Conservation (phyloP, 805 yeast species). For the Suhomyces vadensis region DNA sequence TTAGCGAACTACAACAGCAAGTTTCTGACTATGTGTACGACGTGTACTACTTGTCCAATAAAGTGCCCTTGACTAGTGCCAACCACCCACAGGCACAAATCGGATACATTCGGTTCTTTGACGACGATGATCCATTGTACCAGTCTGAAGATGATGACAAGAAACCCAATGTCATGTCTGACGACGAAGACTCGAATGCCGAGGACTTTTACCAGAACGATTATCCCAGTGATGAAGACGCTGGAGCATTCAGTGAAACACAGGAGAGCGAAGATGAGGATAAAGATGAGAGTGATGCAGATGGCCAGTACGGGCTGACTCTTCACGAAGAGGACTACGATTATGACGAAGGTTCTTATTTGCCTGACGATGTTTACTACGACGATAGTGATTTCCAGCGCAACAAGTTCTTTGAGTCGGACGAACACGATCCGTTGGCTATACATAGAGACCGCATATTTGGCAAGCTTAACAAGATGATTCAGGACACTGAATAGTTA, state of each 20-base stretch:
- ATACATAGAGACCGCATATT: constrained; percentile 64
- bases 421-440: constrained; percentile 61
- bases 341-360: constrained; percentile 8
- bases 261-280: constrained; percentile 27
- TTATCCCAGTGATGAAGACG: constrained; percentile 93
- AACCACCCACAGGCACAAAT: constrained; percentile 49
- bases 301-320: constrained; percentile 2
- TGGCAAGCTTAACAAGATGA: constrained; percentile 56
- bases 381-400: constrained; percentile 33
- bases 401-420: constrained; percentile 56
- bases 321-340: constrained; percentile 11
- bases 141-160: constrained; percentile 41
- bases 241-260: constrained; percentile 29
- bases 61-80: constrained; percentile 44
- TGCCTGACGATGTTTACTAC: constrained; percentile 10
- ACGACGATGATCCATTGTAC: constrained; percentile 48
- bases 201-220: constrained; percentile 91
- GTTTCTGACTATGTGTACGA: constrained; percentile 85
- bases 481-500: no score
- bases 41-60: constrained; percentile 52
- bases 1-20: not conserved
- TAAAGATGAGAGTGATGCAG: not conserved
- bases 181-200: constrained; percentile 85
- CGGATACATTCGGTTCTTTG: constrained; percentile 57
- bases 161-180: constrained; percentile 41